Percentiles rank a stretch among this genome's conserved stretches.
Evolutionary conservation across 495 filamentous ascomycete species (phyloP).

Genomic region (Podospora tetraspora): DNA sequence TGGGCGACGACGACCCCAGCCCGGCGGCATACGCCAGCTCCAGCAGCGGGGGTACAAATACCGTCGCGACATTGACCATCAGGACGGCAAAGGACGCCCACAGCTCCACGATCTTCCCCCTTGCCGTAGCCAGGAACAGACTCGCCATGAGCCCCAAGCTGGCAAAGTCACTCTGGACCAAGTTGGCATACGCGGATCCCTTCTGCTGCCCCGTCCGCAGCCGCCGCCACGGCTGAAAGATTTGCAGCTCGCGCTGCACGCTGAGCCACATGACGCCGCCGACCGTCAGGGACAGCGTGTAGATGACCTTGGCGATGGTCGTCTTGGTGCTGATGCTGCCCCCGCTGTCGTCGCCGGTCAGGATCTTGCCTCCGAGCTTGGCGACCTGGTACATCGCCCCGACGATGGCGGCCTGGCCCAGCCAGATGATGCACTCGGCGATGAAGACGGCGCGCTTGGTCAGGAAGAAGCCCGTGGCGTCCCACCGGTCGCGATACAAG

Average conservation of each 20-base stretch:
- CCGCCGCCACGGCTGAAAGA: constrained; percentile 2
- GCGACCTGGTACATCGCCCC: neutral
- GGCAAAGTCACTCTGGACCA: neutral
- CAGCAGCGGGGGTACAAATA: neutral
- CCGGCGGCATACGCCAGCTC: constrained; percentile 1
- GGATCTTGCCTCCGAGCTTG: neutral
- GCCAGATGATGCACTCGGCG: constrained; percentile 1
- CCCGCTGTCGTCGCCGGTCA: neutral
- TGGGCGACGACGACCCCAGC: neutral
- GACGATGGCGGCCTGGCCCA: neutral
- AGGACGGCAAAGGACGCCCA: neutral
- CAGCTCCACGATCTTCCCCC: neutral
- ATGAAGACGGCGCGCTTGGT: constrained; percentile 1
- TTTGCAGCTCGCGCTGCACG: constrained; percentile 1
- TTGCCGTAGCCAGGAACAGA: neutral
- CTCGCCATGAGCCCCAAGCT: neutral
- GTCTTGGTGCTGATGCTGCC: neutral
- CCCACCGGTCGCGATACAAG: neutral
- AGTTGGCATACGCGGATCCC: neutral
- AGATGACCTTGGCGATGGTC: constrained; percentile 3
- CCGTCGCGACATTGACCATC: neutral
- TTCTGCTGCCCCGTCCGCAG: neutral
- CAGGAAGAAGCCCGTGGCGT: constrained; percentile 1
- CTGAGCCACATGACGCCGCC: constrained; percentile 6
- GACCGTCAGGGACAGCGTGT: neutral